Conservation (phyloP, 257 asterid genomes). For the Primulina huaijiensis region DNA sequence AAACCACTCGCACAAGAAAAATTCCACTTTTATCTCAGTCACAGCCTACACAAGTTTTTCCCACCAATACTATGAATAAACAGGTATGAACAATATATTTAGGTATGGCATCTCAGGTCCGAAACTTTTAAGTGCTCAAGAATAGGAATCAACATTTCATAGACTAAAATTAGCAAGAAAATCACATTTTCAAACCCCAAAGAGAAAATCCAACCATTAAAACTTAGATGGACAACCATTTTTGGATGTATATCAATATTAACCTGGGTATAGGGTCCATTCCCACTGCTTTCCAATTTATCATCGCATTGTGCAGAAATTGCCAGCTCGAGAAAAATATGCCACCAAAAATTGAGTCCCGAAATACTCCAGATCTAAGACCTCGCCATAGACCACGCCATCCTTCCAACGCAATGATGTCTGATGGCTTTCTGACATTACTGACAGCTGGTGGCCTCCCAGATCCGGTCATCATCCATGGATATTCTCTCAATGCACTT, state of each 20-base stretch:
- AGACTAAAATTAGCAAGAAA: slow-evolving; percentile 8
- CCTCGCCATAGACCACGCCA: slow-evolving; percentile 87
- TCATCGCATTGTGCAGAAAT: slow-evolving; percentile 59
- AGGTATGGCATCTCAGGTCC: slow-evolving; percentile 2
- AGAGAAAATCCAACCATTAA: background rate
- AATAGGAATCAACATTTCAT: background rate
- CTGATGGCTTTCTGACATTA: slow-evolving; percentile 58
- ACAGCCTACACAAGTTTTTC: background rate
- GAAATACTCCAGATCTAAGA: slow-evolving; percentile 69
- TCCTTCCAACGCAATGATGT: slow-evolving; percentile 75
- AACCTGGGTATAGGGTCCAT: slow-evolving; percentile 91
- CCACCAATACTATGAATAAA: slow-evolving; percentile 1
- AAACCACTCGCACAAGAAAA: background rate
- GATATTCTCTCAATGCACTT: slow-evolving; percentile 72
- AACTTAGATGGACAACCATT: slow-evolving; percentile 9
- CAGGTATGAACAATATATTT: background rate
- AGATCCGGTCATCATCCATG: slow-evolving; percentile 98
- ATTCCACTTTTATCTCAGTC: background rate
- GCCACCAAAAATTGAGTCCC: slow-evolving; percentile 89
- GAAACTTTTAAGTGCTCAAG: slow-evolving; percentile 7
- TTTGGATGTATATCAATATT: slow-evolving; percentile 24
- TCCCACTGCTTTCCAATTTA: slow-evolving; percentile 90
- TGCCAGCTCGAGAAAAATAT: slow-evolving; percentile 90
- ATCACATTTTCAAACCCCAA: background rate
- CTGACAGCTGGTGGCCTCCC: slow-evolving; percentile 79